Evolutionary conservation across 2,329 filamentous ascomycete species (phyloP).

Genomic region (Chrysoporthe deuterocubensis): DNA sequence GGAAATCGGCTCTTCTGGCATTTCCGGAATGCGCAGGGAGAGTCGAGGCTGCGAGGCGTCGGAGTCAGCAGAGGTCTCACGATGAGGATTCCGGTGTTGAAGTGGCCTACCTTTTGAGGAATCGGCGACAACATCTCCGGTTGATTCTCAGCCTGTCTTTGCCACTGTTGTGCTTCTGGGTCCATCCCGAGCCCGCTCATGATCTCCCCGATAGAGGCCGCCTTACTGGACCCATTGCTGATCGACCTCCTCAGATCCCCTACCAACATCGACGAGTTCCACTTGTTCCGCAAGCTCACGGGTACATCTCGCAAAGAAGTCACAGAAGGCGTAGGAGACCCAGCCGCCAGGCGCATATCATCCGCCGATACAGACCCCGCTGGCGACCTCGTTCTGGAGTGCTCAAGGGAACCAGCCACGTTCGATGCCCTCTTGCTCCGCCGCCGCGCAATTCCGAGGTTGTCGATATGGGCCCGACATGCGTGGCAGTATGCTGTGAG

Average conservation of each 20-base stretch:
- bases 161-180: slow-evolving; percentile 8
- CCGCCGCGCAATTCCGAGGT: slow-evolving; percentile 17
- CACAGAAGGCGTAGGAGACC: slow-evolving; percentile 7
- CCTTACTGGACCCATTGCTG: neutral
- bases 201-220: neutral
- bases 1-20: neutral
- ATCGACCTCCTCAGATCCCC: slow-evolving; percentile 12
- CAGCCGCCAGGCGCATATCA: neutral
- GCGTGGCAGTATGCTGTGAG: slow-evolving; percentile 27
- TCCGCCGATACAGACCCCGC: neutral
- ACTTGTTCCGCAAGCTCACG: neutral
- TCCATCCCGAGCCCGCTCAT: neutral
- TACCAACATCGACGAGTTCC: neutral
- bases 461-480: slow-evolving; percentile 24
- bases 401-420: neutral
- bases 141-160: neutral
- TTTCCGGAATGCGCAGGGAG: slow-evolving; percentile 13
- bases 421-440: slow-evolving; percentile 1
- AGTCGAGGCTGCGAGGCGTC: slow-evolving; percentile 6
- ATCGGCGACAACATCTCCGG: slow-evolving; percentile 13
- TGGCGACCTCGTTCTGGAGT: neutral
- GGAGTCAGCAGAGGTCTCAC: neutral
- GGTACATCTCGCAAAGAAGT: neutral
- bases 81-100: neutral
- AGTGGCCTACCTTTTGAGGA: slow-evolving; percentile 16